Percentiles rank a stretch among this genome's conserved stretches.
Conservation (phyloP, 768 basidiomycete species). For the Amanita exitialis region DNA sequence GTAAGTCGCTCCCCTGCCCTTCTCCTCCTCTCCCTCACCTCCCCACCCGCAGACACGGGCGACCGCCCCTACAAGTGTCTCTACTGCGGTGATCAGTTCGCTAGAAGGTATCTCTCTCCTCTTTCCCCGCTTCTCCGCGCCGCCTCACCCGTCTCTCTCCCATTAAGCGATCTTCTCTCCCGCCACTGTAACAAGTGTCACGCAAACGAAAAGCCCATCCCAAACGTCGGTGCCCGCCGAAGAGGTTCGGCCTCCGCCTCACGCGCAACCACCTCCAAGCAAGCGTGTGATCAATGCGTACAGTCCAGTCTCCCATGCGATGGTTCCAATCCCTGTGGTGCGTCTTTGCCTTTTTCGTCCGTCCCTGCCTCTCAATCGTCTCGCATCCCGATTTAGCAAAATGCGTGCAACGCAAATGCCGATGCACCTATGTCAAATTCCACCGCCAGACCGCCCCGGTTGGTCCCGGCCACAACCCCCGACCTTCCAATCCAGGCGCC, state of each 20-base stretch:
- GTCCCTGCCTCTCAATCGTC: slow-evolving; percentile 7
- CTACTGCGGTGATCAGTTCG: slow-evolving; percentile 85
- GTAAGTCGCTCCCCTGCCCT: slow-evolving; percentile 37
- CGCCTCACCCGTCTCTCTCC: neutral
- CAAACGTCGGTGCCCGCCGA: slow-evolving; percentile 35
- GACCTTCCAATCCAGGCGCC: slow-evolving; percentile 15
- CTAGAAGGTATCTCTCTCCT: slow-evolving; percentile 46
- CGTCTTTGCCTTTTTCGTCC: slow-evolving; percentile 13
- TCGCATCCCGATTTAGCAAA: slow-evolving; percentile 38
- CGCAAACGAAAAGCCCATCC: slow-evolving; percentile 54
- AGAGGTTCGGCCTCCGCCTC: slow-evolving; percentile 61
- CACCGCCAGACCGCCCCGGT: slow-evolving; percentile 74
- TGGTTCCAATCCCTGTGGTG: slow-evolving; percentile 71
- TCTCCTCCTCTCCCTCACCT: slow-evolving; percentile 12
- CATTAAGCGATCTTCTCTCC: slow-evolving; percentile 66
- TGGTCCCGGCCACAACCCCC: slow-evolving; percentile 57
- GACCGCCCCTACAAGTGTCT: slow-evolving; percentile 87
- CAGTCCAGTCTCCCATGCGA: slow-evolving; percentile 68
- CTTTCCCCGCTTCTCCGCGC: slow-evolving; percentile 1
- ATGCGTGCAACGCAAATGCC: slow-evolving; percentile 59
- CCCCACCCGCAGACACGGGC: slow-evolving; percentile 56
- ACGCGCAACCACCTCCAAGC: slow-evolving; percentile 69
- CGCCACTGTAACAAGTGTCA: slow-evolving; percentile 87
- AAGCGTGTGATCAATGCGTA: slow-evolving; percentile 81
- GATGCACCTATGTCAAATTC: slow-evolving; percentile 77